phyloP scores from a whole-genome alignment of 23 red algal species.

The Gracilaria gracilis region DNA sequence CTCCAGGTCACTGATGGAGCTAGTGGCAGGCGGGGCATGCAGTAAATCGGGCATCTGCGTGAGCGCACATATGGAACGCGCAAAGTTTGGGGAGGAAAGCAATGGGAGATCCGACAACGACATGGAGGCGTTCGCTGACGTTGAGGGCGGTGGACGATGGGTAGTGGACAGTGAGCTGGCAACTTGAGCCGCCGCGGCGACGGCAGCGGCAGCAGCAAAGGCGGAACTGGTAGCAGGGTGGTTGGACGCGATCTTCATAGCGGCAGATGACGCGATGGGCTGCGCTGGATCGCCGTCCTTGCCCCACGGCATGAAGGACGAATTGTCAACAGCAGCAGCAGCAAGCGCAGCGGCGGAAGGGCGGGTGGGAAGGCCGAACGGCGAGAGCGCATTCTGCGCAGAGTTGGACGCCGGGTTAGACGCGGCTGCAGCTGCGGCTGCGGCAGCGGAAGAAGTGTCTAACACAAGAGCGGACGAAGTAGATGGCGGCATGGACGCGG shows the following conservation, averaged over 20 bases:
- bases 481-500: not conserved
- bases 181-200: not conserved
- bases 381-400: slow-evolving; percentile 26
- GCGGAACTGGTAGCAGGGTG: not conserved
- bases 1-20: not conserved
- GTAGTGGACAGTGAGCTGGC: not conserved
- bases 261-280: not conserved
- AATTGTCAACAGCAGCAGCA: not conserved
- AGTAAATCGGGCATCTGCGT: not conserved
- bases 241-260: not conserved
- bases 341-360: not conserved
- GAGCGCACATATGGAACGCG: not conserved
- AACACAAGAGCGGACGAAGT: not conserved
- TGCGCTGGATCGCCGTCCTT: not conserved
- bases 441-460: not conserved
- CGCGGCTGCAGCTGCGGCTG: not conserved
- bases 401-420: not conserved
- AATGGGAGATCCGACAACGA: not conserved
- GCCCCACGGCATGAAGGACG: not conserved
- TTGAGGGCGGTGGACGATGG: not conserved
- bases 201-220: not conserved
- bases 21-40: not conserved
- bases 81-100: not conserved
- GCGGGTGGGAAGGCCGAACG: slow-evolving; percentile 24
- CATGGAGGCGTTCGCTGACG: not conserved